phyloP scores from a whole-genome alignment of 768 basidiomycete genomes.

The Boletus vermiculosoides region DNA sequence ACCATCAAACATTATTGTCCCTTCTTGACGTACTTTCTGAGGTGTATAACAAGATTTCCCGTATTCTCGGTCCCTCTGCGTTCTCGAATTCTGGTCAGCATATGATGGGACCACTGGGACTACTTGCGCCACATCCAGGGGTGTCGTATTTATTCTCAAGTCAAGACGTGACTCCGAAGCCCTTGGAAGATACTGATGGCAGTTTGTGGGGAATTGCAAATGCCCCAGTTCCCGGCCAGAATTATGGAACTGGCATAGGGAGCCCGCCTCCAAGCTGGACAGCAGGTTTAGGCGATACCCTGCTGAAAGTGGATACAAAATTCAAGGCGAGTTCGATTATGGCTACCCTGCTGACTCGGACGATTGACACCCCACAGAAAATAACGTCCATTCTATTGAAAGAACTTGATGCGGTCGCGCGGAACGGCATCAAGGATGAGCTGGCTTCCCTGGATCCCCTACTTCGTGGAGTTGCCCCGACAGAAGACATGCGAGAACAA shows the following conservation, averaged over 20 bases:
- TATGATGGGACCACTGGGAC: slow-evolving; percentile 73
- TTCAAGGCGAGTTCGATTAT: slow-evolving; percentile 60
- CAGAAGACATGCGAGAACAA: slow-evolving; percentile 39
- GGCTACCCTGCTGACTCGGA: background rate
- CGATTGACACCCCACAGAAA: slow-evolving; percentile 55
- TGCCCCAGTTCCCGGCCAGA: slow-evolving; percentile 31
- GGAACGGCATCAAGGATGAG: slow-evolving; percentile 80
- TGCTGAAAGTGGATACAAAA: slow-evolving; percentile 79
- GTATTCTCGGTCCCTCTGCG: slow-evolving; percentile 79
- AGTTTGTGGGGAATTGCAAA: slow-evolving; percentile 77
- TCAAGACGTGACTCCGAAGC: slow-evolving; percentile 38
- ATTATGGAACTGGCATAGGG: slow-evolving; percentile 36
- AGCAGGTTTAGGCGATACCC: slow-evolving; percentile 61
- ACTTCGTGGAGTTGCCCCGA: slow-evolving; percentile 53
- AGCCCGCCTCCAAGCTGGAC: slow-evolving; percentile 65
- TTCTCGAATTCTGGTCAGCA: slow-evolving; percentile 68
- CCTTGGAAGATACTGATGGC: slow-evolving; percentile 42
- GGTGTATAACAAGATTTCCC: slow-evolving; percentile 83
- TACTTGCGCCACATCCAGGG: slow-evolving; percentile 76
- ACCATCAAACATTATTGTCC: slow-evolving; percentile 84
- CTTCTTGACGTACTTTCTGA: slow-evolving; percentile 88
- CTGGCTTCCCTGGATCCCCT: slow-evolving; percentile 78
- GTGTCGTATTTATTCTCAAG: slow-evolving; percentile 70
- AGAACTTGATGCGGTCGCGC: slow-evolving; percentile 80
- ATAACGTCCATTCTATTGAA: slow-evolving; percentile 75